These are phyloP conservation scores for Fraxinus platypoda DNA, from an alignment of 305 asterid species.

Conservation along the genomic window DNA sequence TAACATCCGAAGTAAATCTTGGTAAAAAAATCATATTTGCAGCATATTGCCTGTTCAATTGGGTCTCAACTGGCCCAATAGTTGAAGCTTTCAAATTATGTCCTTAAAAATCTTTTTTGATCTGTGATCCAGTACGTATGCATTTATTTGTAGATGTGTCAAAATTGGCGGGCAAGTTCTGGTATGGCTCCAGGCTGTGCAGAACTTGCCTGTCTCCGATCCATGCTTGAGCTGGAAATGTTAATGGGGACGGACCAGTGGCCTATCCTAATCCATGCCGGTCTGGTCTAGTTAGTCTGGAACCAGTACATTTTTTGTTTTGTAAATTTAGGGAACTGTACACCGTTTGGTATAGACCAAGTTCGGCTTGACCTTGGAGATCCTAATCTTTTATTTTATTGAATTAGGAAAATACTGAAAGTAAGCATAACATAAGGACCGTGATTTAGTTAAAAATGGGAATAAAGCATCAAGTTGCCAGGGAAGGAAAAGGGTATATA, in stretches of 20 bases:
- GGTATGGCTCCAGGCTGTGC: neutral
- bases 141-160: neutral
- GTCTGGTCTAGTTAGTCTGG: neutral
- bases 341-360: neutral
- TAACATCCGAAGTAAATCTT: neutral
- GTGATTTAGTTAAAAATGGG: neutral
- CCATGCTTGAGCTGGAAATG: neutral
- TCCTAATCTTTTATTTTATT: neutral
- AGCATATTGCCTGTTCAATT: neutral
- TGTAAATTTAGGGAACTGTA: neutral
- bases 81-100: neutral
- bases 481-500: neutral
- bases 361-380: neutral
- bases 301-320: neutral
- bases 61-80: neutral
- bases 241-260: neutral
- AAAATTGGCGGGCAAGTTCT: neutral
- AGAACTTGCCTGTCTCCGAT: neutral
- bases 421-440: neutral
- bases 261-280: neutral
- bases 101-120: neutral
- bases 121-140: neutral
- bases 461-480: neutral
- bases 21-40: neutral
- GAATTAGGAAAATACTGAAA: neutral